These are phyloP conservation scores for Golubevia sp. DNA, from an alignment of 1,284 basidiomycete species.

Conservation along the genomic window DNA sequence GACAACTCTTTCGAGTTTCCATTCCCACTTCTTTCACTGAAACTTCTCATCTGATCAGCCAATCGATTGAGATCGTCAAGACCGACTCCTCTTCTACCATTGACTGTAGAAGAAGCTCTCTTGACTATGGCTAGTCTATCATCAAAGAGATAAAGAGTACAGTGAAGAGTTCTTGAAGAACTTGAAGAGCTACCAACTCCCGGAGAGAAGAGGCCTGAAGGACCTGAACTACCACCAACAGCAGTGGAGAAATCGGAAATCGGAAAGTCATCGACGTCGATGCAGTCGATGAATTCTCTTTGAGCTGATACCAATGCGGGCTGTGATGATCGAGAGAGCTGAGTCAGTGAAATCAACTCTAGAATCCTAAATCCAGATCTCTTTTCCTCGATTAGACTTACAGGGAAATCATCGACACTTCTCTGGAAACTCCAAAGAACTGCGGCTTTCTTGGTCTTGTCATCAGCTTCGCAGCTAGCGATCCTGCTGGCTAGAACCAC, in stretches of 20 bases:
- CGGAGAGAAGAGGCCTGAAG: slow-evolving; percentile 16
- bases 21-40: slow-evolving; percentile 24
- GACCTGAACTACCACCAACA: slow-evolving; percentile 10
- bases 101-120: slow-evolving; percentile 74
- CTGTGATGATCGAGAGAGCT: slow-evolving; percentile 25
- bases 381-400: slow-evolving; percentile 61
- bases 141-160: slow-evolving; percentile 90
- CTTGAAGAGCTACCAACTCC: background rate
- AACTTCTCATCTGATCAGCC: background rate
- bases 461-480: slow-evolving; percentile 88
- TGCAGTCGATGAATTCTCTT: slow-evolving; percentile 85
- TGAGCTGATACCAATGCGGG: slow-evolving; percentile 82
- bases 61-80: slow-evolving; percentile 79
- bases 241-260: slow-evolving; percentile 65
- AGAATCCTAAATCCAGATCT: background rate
- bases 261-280: slow-evolving; percentile 84
- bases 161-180: slow-evolving; percentile 68
- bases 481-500: slow-evolving; percentile 86
- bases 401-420: slow-evolving; percentile 86
- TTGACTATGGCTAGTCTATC: slow-evolving; percentile 92
- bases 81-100: slow-evolving; percentile 76
- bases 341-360: background rate
- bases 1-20: slow-evolving; percentile 8
- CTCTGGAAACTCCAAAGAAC: slow-evolving; percentile 84
- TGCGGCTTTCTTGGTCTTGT: slow-evolving; percentile 84